Conservation (phyloP, 345 rosid species). For the Carallia pectinifolia region DNA sequence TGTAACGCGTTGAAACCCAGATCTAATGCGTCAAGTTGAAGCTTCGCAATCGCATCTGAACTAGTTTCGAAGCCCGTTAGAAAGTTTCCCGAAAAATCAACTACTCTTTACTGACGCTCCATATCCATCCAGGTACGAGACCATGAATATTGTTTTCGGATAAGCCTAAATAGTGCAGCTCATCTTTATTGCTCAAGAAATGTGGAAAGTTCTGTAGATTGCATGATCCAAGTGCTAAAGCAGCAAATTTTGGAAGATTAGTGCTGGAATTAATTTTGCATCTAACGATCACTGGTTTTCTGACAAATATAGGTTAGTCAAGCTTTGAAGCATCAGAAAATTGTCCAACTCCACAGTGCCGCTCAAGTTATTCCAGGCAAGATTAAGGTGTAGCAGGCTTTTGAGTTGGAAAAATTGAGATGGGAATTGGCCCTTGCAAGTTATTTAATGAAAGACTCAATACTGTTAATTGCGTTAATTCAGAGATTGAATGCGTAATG, state of each 20-base stretch:
- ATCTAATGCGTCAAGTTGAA: not conserved
- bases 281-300: too few relatives aligned
- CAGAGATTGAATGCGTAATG: too few relatives aligned
- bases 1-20: slow-evolving; percentile 8
- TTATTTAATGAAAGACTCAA: not conserved
- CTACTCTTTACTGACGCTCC: not conserved
- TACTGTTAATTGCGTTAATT: too few relatives aligned
- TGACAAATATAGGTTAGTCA: too few relatives aligned
- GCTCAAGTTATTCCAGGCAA: too few relatives aligned
- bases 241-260: not conserved
- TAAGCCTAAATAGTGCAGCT: slow-evolving; percentile 12
- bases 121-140: slow-evolving; percentile 18
- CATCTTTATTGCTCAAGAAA: slow-evolving; percentile 17
- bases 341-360: too few relatives aligned
- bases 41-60: not conserved
- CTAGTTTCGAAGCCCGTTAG: slow-evolving; percentile 3
- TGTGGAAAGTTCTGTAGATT: slow-evolving; percentile 24
- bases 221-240: slow-evolving; percentile 4
- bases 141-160: slow-evolving; percentile 20
- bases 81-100: slow-evolving; percentile 12
- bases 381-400: too few relatives aligned
- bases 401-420: too few relatives aligned
- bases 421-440: too few relatives aligned
- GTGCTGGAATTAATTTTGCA: not conserved
- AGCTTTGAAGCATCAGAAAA: too few relatives aligned